Percentiles rank a stretch among this genome's conserved stretches.
These are phyloP conservation scores for Beauveria australis DNA, from an alignment of 2,329 filamentous ascomycete genomes.

Conservation along the genomic window DNA sequence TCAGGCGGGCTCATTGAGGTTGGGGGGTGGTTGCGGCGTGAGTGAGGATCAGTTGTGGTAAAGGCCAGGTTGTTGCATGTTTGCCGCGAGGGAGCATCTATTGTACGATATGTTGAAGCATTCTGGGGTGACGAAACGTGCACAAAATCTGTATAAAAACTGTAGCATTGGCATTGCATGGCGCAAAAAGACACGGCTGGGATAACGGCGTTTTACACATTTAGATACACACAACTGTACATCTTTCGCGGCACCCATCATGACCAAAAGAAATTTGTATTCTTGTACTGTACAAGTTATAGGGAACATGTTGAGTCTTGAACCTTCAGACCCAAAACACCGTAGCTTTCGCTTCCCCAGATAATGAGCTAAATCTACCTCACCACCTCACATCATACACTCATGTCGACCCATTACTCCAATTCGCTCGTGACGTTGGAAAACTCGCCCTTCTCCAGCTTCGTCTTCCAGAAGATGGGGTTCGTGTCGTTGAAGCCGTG, in stretches of 20 bases:
- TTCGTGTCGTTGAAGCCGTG: constrained; percentile 98
- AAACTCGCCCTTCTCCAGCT: constrained; percentile 97
- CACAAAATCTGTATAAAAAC: constrained; percentile 3
- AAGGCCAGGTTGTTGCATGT: background rate
- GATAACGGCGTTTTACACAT: background rate
- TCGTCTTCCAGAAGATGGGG: constrained; percentile 99
- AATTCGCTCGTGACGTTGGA: constrained; percentile 82
- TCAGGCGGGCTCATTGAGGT: constrained; percentile 58
- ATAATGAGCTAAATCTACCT: background rate
- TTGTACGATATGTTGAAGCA: background rate
- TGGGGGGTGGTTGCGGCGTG: constrained; percentile 34
- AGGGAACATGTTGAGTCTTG: constrained; percentile 3
- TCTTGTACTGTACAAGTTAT: constrained; percentile 22
- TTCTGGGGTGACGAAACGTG: background rate
- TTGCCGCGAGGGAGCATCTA: background rate
- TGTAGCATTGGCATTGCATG: background rate
- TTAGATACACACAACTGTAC: background rate
- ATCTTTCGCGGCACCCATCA: background rate
- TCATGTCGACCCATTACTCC: constrained; percentile 32
- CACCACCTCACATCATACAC: background rate
- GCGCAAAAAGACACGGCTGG: background rate
- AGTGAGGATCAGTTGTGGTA: background rate
- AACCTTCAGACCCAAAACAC: background rate
- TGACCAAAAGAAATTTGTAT: constrained; percentile 5
- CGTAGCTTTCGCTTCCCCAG: background rate